phyloP scores from a whole-genome alignment of 805 yeast genomes.

The Hanseniaspora vineae region DNA sequence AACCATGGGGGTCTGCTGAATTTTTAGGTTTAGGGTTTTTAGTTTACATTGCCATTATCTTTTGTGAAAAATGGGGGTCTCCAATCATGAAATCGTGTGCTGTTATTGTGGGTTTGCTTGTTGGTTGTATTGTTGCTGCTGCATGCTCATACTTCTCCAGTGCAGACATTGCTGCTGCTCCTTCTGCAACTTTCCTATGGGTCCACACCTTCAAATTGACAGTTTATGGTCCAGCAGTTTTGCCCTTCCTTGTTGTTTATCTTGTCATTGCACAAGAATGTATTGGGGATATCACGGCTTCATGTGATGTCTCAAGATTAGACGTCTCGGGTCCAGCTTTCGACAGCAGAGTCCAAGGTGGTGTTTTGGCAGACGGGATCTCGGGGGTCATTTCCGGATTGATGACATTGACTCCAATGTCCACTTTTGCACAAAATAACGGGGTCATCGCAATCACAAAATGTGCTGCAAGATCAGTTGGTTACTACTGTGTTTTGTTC shows the following conservation, averaged over 20 bases:
- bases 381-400: conserved; percentile 68
- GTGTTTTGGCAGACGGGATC: conserved; percentile 78
- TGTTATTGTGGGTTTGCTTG: conserved; percentile 68
- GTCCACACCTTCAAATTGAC: conserved; percentile 65
- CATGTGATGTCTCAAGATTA: conserved; percentile 78
- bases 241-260: conserved; percentile 77
- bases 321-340: conserved; percentile 72
- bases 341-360: conserved; percentile 86
- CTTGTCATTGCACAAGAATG: conserved; percentile 83
- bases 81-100: conserved; percentile 94
- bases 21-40: conserved; percentile 80
- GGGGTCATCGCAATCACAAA: conserved; percentile 89
- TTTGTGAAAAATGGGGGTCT: conserved; percentile 80
- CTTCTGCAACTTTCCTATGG: conserved; percentile 79
- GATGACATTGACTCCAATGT: conserved; percentile 77
- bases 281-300: conserved; percentile 89
- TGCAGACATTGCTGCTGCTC: conserved; percentile 50
- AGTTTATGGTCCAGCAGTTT: conserved; percentile 74
- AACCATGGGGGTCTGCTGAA: conserved; percentile 70
- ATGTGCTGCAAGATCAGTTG: conserved; percentile 80
- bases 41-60: conserved; percentile 59
- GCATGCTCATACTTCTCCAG: conserved; percentile 67
- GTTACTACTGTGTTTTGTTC: conserved; percentile 71
- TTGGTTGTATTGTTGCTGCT: conserved; percentile 88
- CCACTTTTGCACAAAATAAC: conserved; percentile 89